A percentile compares a stretch with the other conserved stretches of the same genome.
Conservation (phyloP, 2,329 filamentous ascomycete species). For the Cryphonectria parasitica region DNA sequence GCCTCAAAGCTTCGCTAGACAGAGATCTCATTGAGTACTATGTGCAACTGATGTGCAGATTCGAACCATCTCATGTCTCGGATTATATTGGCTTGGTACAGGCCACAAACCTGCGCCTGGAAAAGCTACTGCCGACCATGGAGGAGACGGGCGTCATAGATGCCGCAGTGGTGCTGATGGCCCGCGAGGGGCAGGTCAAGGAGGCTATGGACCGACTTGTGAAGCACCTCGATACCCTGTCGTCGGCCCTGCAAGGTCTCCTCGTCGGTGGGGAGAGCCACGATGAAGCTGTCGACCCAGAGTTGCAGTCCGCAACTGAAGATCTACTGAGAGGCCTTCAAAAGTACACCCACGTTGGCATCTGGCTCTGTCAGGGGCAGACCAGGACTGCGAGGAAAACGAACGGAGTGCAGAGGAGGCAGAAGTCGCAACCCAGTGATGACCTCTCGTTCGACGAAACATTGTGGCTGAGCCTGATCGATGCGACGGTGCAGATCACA, state of each 20-base stretch:
- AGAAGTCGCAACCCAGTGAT: slow-evolving; percentile 47
- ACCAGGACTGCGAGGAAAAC: slow-evolving; percentile 61
- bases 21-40: slow-evolving; percentile 78
- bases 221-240: slow-evolving; percentile 78
- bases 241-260: slow-evolving; percentile 76
- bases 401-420: slow-evolving; percentile 55
- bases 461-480: slow-evolving; percentile 65
- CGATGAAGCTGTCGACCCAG: slow-evolving; percentile 50
- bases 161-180: slow-evolving; percentile 88
- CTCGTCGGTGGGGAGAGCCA: slow-evolving; percentile 64
- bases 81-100: slow-evolving; percentile 80
- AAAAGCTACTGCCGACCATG: slow-evolving; percentile 81
- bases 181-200: slow-evolving; percentile 80
- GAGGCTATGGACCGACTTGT: slow-evolving; percentile 84
- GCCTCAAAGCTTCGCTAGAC: slow-evolving; percentile 43
- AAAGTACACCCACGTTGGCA: slow-evolving; percentile 90
- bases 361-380: slow-evolving; percentile 92
- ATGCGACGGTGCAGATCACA: slow-evolving; percentile 65
- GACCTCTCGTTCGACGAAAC: slow-evolving; percentile 57
- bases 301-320: slow-evolving; percentile 65
- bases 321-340: slow-evolving; percentile 78
- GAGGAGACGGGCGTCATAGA: slow-evolving; percentile 90
- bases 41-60: slow-evolving; percentile 87
- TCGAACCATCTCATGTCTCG: slow-evolving; percentile 79
- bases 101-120: slow-evolving; percentile 76